phyloP scores from a whole-genome alignment of 768 basidiomycete genomes.

The Auriscalpium microsporum region DNA sequence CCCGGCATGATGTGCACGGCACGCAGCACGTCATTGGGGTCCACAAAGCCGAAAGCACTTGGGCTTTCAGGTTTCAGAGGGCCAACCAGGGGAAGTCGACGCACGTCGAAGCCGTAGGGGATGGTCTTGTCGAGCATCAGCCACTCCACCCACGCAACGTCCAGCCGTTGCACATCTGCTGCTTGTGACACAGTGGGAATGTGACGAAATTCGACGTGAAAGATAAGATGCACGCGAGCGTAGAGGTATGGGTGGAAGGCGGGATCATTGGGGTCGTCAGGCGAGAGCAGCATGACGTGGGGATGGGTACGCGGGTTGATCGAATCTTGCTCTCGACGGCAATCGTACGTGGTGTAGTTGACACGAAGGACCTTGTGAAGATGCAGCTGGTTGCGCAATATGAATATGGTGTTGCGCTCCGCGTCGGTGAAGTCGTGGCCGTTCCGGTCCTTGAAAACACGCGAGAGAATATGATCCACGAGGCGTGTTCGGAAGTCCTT shows the following conservation, averaged over 20 bases:
- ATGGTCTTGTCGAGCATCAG: constrained; percentile 17
- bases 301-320: constrained; percentile 11
- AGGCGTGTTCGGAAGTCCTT: background rate
- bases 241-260: constrained; percentile 20
- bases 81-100: background rate
- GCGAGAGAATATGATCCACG: background rate
- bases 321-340: constrained; percentile 14
- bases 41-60: background rate
- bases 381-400: constrained; percentile 17
- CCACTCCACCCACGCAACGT: constrained; percentile 35
- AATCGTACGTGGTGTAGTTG: constrained; percentile 26
- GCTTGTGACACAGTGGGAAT: background rate
- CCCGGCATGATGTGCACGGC: background rate
- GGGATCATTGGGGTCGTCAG: background rate
- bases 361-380: constrained; percentile 16
- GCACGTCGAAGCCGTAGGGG: background rate
- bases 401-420: constrained; percentile 7
- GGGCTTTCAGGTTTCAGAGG: background rate
- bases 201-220: constrained; percentile 12
- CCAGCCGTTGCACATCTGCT: constrained; percentile 13
- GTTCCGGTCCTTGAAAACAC: background rate
- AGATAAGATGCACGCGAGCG: constrained; percentile 18
- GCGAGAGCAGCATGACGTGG: constrained; percentile 14
- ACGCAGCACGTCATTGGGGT: background rate
- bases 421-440: background rate